These are phyloP conservation scores for Botryotinia calthae DNA, from an alignment of 2,329 filamentous ascomycete species.

Conservation along the genomic window DNA sequence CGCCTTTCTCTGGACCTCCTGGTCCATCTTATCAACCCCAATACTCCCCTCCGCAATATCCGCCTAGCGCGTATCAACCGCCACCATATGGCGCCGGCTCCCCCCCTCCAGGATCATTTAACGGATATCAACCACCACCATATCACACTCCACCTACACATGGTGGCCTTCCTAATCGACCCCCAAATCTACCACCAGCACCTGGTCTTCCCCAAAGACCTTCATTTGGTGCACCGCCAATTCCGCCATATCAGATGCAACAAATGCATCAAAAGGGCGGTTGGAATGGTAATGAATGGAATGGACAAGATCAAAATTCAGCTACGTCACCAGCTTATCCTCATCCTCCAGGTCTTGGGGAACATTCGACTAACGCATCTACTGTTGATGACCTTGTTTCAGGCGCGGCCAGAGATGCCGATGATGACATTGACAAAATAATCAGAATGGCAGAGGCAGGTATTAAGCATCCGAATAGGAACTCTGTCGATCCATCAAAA, in stretches of 20 bases:
- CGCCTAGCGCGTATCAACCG: slow-evolving; percentile 23
- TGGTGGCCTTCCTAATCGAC: slow-evolving; percentile 47
- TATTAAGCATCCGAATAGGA: slow-evolving; percentile 50
- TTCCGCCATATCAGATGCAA: slow-evolving; percentile 50
- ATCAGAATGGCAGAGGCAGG: slow-evolving; percentile 64
- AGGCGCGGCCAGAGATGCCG: slow-evolving; percentile 47
- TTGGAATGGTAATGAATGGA: slow-evolving; percentile 41
- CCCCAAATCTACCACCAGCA: slow-evolving; percentile 53
- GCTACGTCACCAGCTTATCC: slow-evolving; percentile 42
- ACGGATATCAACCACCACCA: slow-evolving; percentile 43
- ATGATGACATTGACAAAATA: slow-evolving; percentile 64
- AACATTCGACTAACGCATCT: slow-evolving; percentile 42
- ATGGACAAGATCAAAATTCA: slow-evolving; percentile 40
- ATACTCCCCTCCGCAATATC: slow-evolving; percentile 38
- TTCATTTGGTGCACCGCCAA: slow-evolving; percentile 51
- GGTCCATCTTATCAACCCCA: slow-evolving; percentile 37
- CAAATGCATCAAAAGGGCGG: slow-evolving; percentile 48
- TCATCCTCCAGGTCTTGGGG: slow-evolving; percentile 39
- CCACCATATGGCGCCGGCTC: slow-evolving; percentile 34
- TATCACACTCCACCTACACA: slow-evolving; percentile 42
- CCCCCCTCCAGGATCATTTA: slow-evolving; percentile 44
- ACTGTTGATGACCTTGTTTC: slow-evolving; percentile 50
- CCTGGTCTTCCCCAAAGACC: slow-evolving; percentile 61
- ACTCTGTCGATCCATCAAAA: slow-evolving; percentile 43
- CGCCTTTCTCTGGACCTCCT: slow-evolving; percentile 39